Conservation (phyloP, 768 basidiomycete genomes). For the Calocera cornea region DNA sequence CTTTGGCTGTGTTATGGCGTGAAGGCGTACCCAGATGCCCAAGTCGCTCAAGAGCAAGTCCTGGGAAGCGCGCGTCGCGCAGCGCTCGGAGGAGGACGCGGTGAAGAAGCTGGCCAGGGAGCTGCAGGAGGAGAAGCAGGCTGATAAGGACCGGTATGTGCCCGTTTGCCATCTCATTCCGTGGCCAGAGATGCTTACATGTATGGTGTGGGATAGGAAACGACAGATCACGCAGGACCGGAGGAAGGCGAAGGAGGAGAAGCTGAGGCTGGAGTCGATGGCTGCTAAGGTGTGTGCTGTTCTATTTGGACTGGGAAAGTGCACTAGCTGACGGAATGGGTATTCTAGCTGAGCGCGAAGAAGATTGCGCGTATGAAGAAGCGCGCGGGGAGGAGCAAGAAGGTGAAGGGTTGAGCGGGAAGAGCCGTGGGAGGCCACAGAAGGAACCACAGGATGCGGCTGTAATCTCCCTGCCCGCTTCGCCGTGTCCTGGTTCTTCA, state of each 20-base stretch:
- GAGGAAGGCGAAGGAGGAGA: constrained; percentile 60
- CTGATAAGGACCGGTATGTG: constrained; percentile 45
- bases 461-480: no score
- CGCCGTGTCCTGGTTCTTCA: no score
- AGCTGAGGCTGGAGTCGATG: constrained; percentile 38
- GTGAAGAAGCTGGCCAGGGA: constrained; percentile 62
- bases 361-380: constrained; percentile 61
- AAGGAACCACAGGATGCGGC: no score
- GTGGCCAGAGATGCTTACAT: background rate
- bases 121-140: constrained; percentile 61
- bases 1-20: background rate
- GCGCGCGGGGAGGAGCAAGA: constrained; percentile 63
- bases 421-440: no score
- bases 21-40: constrained; percentile 56
- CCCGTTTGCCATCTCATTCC: background rate
- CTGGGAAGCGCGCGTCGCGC: constrained; percentile 58
- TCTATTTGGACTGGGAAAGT: no score
- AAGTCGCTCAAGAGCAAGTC: constrained; percentile 48
- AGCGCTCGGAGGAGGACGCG: constrained; percentile 49
- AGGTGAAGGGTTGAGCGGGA: constrained; percentile 47
- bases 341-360: constrained; percentile 66
- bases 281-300: constrained; percentile 37
- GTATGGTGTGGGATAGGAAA: background rate
- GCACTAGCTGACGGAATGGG: no score
- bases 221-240: constrained; percentile 49